Base-by-base conservation (phyloP, 1,284 basidiomycete species). In the Acaromyces ingoldii region DNA sequence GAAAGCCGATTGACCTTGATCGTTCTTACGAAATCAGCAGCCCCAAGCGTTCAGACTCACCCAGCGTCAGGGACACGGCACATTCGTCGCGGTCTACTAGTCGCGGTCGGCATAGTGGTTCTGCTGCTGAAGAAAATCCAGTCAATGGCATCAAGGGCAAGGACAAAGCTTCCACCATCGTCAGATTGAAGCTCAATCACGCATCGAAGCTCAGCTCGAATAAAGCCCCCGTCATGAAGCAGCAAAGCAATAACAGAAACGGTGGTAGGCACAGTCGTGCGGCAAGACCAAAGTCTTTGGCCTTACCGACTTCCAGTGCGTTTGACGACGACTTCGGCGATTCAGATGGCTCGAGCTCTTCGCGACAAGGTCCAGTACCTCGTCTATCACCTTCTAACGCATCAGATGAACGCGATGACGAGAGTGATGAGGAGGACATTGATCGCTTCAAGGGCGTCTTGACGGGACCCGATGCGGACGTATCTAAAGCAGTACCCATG, bases 391-490 rank as follows among this genome's bases (percentile, higher is more conserved):
- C 42, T 19, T 19, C 19, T 33, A 17, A 29, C 15, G 31, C 33
- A 40, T 22, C 33, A 31, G 31, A n/a, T n/a, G 45, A 47, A n/a
- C 31, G 38, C 9, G n/a, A n/a, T n/a, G n/a, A n/a, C n/a, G 37
- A 50, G 43, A 53, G 37, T 51, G 45, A 43, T 40, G 49, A 51
- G 15, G 61, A 55, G 21, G 64, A 61, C 63, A 77, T 64, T 55
- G 78, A 49, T 79, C 91, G 53, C 89, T 93, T 76, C 87, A 92
- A 52, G 87, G 91, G 34, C 79, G 92, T 50, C 7, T 79, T 97
- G 47, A 77, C 76, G 15, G 79, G 81, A 0, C 79, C 81, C 13
- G 87, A 96, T 49, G 84, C 90, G 25, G 88, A 91, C 72, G 87
- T 82, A 25, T 78, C 80, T 17, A 84, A 83, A 60, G 91, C 91